These are phyloP conservation scores for Chlamydomonas reinhardtii DNA, from an alignment of 163 green algal species.

Conservation along the genomic window DNA sequence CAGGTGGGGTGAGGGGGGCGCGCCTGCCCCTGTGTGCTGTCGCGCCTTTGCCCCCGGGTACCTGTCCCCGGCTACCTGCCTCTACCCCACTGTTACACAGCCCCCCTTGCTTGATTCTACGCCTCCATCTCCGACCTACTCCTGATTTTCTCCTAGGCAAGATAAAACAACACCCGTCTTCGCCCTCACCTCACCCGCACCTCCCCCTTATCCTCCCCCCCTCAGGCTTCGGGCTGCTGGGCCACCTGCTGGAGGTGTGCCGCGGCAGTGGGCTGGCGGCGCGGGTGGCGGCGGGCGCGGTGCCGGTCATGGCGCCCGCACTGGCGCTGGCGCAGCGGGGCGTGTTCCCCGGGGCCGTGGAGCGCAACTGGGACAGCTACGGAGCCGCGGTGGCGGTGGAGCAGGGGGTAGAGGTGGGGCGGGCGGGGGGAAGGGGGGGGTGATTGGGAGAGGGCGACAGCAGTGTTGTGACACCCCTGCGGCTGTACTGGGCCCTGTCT, in stretches of 20 bases:
- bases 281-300: neutral
- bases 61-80: too few relatives aligned
- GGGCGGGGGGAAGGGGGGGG: neutral
- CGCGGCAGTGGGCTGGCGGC: slow-evolving; percentile 37
- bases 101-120: too few relatives aligned
- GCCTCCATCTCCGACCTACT: too few relatives aligned
- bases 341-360: slow-evolving; percentile 45
- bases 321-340: slow-evolving; percentile 33
- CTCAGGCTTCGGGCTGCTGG: slow-evolving; percentile 51
- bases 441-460: neutral
- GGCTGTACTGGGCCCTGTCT: too few relatives aligned
- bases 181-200: too few relatives aligned
- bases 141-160: too few relatives aligned
- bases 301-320: slow-evolving; percentile 55
- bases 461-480: too few relatives aligned
- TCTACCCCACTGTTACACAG: too few relatives aligned
- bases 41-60: too few relatives aligned
- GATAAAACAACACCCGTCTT: too few relatives aligned
- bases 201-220: neutral
- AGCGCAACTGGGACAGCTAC: slow-evolving; percentile 59
- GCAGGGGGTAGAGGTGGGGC: slow-evolving; percentile 16
- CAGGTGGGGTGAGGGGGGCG: neutral
- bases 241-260: slow-evolving; percentile 57
- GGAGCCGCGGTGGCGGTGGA: slow-evolving; percentile 23
- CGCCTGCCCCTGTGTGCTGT: too few relatives aligned